Evolutionary conservation across 2,329 filamentous ascomycete genomes (phyloP).

Genomic region (Ceratocystis albifundus): DNA sequence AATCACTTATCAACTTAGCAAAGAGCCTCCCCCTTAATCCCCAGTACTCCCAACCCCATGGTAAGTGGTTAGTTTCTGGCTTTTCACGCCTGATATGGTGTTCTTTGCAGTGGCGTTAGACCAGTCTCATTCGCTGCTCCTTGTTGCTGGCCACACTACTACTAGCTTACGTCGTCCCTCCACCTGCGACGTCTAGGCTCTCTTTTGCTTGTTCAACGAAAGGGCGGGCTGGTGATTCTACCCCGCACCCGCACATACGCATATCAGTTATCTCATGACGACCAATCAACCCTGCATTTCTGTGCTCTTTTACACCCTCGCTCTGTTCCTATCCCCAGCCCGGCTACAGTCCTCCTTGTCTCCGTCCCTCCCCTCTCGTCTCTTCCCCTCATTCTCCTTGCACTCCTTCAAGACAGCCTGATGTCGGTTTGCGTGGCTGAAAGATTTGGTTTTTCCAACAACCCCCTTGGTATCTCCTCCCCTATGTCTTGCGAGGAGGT

Average conservation of each 20-base stretch:
- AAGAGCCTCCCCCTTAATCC: conserved; percentile 9
- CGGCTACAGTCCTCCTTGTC: no score
- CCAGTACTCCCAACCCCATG: neutral
- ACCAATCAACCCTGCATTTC: neutral
- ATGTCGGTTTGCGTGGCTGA: no score
- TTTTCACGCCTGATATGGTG: neutral
- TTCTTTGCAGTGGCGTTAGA: neutral
- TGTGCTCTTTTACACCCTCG: neutral
- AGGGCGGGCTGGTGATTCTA: neutral
- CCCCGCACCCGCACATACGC: neutral
- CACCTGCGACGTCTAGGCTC: neutral
- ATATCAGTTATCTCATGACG: neutral
- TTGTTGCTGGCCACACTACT: neutral
- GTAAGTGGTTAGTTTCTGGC: neutral
- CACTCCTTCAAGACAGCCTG: no score
- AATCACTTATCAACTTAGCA: neutral
- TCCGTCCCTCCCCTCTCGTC: no score
- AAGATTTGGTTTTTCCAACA: no score
- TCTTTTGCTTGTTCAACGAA: neutral
- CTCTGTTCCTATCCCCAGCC: neutral
- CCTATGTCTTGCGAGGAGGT: no score
- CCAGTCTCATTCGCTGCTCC: neutral
- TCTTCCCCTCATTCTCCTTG: no score
- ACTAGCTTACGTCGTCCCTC: neutral
- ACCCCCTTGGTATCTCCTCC: no score